phyloP scores from a whole-genome alignment of 768 basidiomycete species.

The Lepiota brunneoincarnata region DNA sequence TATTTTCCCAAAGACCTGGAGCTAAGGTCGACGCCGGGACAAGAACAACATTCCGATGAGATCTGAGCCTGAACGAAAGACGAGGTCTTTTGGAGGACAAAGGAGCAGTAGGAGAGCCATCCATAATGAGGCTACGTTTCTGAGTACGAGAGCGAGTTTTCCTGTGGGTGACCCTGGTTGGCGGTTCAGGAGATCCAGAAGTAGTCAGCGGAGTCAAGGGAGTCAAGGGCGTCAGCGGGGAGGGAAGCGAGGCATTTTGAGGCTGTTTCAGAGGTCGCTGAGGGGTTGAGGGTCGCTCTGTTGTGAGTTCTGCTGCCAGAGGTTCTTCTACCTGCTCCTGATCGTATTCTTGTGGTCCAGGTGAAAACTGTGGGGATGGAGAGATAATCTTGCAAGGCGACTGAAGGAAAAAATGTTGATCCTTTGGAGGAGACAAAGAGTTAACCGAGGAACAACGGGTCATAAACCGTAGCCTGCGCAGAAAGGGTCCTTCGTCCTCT shows the following conservation, averaged over 20 bases:
- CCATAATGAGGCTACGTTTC: slow-evolving; percentile 1
- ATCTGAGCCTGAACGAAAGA: neutral
- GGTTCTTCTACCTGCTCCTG: neutral
- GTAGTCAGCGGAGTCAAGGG: slow-evolving; percentile 8
- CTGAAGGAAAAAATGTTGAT: slow-evolving; percentile 10
- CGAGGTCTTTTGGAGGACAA: slow-evolving; percentile 3
- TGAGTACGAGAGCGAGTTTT: slow-evolving; percentile 1
- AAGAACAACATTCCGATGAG: neutral
- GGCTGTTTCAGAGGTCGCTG: neutral
- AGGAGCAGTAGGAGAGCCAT: neutral
- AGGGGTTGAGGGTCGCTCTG: neutral
- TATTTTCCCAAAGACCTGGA: too few species aligned
- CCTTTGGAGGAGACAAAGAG: neutral
- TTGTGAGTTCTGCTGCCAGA: too few species aligned
- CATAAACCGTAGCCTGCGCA: slow-evolving; percentile 4
- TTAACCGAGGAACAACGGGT: neutral
- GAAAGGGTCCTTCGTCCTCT: neutral
- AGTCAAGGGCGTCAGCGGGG: slow-evolving; percentile 11
- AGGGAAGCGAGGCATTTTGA: neutral
- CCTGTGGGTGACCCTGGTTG: neutral
- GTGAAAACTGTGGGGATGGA: neutral
- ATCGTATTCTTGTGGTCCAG: neutral
- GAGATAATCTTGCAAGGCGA: slow-evolving; percentile 16
- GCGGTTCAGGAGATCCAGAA: slow-evolving; percentile 7
- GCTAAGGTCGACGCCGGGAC: neutral